phyloP scores from a whole-genome alignment of 2,329 filamentous ascomycete species.

The Pseudogymnoascus sp. region DNA sequence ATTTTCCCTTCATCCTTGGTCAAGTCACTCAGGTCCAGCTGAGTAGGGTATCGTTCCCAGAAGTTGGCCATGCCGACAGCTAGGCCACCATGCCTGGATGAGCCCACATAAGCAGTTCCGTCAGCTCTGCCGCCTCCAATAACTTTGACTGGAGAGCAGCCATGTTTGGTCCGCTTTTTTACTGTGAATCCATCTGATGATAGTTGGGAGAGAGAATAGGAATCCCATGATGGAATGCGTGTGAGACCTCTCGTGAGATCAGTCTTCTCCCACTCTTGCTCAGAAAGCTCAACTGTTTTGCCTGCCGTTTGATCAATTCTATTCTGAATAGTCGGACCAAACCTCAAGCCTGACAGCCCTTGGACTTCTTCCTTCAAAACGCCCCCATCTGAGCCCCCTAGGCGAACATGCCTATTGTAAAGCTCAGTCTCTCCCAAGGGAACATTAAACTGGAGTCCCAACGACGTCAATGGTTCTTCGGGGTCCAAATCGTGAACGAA shows the following conservation, averaged over 20 bases:
- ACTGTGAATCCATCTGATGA: conserved; percentile 54
- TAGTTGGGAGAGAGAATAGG: conserved; percentile 50
- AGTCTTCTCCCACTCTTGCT: conserved; percentile 9
- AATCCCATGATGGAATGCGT: conserved; percentile 52
- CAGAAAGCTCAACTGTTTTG: not conserved
- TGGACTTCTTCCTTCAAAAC: conserved; percentile 29
- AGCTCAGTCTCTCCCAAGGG: not conserved
- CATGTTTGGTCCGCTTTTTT: conserved; percentile 51
- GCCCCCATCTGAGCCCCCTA: conserved; percentile 27
- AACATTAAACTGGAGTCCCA: not conserved
- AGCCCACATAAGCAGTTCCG: conserved; percentile 52
- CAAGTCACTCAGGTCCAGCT: conserved; percentile 47
- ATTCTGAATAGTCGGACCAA: conserved; percentile 16
- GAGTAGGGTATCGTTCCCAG: conserved; percentile 57
- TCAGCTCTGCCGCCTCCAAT: conserved; percentile 47
- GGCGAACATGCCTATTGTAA: not conserved
- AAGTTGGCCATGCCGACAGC: conserved; percentile 52
- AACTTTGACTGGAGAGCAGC: conserved; percentile 51
- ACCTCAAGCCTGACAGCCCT: conserved; percentile 24
- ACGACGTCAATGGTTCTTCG: not conserved
- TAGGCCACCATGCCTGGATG: conserved; percentile 48
- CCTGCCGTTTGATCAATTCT: conserved; percentile 10
- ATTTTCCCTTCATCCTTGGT: conserved; percentile 42
- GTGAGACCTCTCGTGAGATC: conserved; percentile 1
- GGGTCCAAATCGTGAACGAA: conserved; percentile 13